Base-by-base conservation (phyloP, 2,329 filamentous ascomycete species). In the Penicillium sp. region DNA sequence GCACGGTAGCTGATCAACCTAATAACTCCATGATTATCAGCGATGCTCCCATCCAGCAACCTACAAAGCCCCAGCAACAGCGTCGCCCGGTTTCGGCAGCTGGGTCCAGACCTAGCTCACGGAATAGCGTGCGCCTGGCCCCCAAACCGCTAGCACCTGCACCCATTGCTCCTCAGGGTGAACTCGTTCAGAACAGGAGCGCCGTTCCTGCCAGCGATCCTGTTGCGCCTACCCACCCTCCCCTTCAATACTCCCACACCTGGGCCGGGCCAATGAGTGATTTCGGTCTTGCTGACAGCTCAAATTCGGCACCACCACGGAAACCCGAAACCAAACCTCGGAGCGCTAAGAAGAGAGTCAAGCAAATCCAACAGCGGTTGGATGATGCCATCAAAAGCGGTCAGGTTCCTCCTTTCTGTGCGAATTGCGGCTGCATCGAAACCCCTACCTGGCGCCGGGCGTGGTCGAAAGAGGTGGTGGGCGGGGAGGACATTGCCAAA, bases 361-460 rank as follows among this genome's bases (percentile, higher is more conserved):
- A 90, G 61, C 77, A 82, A 55, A 85, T 87, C 49, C 79, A 83
- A 61, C 79, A 82, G 24, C 80, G 80, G 49, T 71, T 87, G 22
- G 78, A 84, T 43, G 73, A 77, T 55, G 81, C 83, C 22, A 87
- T 98, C 53, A 82, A 82, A n/a, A 86, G 86, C 54, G 95, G 95
- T 5, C 85, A 92, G 63, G 89, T 93, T 81, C 95, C 95, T 0
- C 88, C 89, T 1, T 98, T 88, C 69, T 99, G 95, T 73, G 85
- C 85, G 61, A 96, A 98, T 67, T 99, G 95, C 67, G 95, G 95
- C 6, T 90, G 92, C 7, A 96, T 99, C 56, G 90, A 98, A 67
- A 99, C 95, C 0, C 91, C 93, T 0, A 97, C 93, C 0, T 99
- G 95, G 95, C 87, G 95, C 58, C 95, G 93, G 69, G 91, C 95